Conservation (phyloP, 352 stramenopile genomes). For the Globisporangium cylindrosporum region DNA sequence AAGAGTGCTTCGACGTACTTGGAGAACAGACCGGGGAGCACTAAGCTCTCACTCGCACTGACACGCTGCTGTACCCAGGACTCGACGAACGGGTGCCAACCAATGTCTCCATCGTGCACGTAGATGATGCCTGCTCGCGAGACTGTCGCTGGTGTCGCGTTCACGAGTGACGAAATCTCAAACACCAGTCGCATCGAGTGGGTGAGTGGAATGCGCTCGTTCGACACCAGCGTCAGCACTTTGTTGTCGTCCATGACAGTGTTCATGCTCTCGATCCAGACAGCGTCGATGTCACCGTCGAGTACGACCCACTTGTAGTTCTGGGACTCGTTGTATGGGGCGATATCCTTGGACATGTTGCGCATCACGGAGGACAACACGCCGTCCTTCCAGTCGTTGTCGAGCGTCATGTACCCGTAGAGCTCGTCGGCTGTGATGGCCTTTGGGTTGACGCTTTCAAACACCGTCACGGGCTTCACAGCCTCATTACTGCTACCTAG, state of each 20-base stretch:
- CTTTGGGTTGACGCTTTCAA: slow-evolving; percentile 95
- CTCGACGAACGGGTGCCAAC: slow-evolving; percentile 93
- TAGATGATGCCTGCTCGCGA: slow-evolving; percentile 96
- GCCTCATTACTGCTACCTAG: slow-evolving; percentile 28
- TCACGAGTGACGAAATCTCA: slow-evolving; percentile 95
- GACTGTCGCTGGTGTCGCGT: slow-evolving; percentile 96
- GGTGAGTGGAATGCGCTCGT: slow-evolving; percentile 95
- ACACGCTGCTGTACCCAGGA: slow-evolving; percentile 89
- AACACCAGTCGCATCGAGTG: slow-evolving; percentile 97
- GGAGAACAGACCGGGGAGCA: slow-evolving; percentile 89
- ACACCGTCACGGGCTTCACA: slow-evolving; percentile 90
- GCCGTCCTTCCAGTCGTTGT: slow-evolving; percentile 98
- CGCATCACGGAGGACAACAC: slow-evolving; percentile 96
- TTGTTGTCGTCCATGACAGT: slow-evolving; percentile 93
- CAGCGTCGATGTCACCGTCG: slow-evolving; percentile 93
- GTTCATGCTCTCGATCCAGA: slow-evolving; percentile 95
- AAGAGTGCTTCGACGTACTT: slow-evolving; percentile 92
- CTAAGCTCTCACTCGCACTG: slow-evolving; percentile 77
- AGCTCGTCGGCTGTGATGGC: slow-evolving; percentile 91
- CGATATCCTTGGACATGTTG: slow-evolving; percentile 93
- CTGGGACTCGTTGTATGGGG: slow-evolving; percentile 88
- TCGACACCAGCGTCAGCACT: slow-evolving; percentile 95
- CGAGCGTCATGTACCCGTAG: slow-evolving; percentile 95
- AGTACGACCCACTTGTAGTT: slow-evolving; percentile 89
- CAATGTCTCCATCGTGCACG: slow-evolving; percentile 92